Base-by-base conservation (phyloP, 2,329 filamentous ascomycete genomes). In the Monilinia fructigena region DNA sequence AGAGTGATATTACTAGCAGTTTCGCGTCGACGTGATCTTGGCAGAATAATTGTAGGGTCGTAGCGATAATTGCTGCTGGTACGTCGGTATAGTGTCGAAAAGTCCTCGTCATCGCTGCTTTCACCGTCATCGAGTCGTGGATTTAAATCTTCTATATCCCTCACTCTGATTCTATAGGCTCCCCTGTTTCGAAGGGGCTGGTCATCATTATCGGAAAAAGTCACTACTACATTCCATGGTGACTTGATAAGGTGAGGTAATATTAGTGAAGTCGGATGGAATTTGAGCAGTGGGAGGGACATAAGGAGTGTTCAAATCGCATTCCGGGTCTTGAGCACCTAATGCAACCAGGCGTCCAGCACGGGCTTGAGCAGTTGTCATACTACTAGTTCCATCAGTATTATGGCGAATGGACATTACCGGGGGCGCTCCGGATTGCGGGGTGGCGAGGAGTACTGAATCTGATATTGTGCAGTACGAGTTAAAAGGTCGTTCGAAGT, bases 401-500 rank as follows among this genome's bases (percentile, higher is more conserved):
- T 83, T 80, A 68, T 84, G 80, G 67, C 85, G 80, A 53, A 85
- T 79, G 18, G 84, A 85, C 54, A 85, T 72, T 61, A 85, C 81
- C 26, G 81, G 72, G 75, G 69, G 69, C 74, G 71, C 47, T 76
- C 75, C 47, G 70, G 69, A 28, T 74, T 73, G 60, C 73, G 73
- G 53, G 76, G 73, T 28, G 68, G 63, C n/a, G 47, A 59, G 47
- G 69, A 69, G 52, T 90, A 92, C 71, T 89, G 86, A 35, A 94
- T 88, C 71, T 91, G 86, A 75, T 94, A 94, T 68, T 87, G 84
- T 8, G 89, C 85, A 14, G 92, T 95, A 67, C 89, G 84, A 26
- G 82, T 85, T 54, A 95, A 79, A 1, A 95, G 80, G 68, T 95
- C 89, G 71, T 96, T 88, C 48, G 88, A 85, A 52, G 87, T 85